Conservation (phyloP, 257 asterid species). For the Solanum lycopersicoides region DNA sequence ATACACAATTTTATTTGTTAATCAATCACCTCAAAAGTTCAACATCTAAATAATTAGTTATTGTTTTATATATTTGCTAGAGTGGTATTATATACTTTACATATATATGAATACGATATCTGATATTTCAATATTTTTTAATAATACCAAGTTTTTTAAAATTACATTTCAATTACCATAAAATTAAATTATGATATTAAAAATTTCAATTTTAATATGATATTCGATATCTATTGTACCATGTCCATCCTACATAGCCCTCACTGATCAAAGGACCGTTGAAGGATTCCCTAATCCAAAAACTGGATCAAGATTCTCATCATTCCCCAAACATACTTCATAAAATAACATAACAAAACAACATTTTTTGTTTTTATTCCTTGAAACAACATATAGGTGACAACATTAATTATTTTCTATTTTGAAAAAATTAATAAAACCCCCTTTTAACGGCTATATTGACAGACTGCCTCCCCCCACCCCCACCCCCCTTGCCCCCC, state of each 20-base stretch:
- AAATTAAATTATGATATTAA: too few relatives aligned
- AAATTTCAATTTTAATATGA: too few relatives aligned
- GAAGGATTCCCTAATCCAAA: slow-evolving; percentile 21
- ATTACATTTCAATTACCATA: too few relatives aligned
- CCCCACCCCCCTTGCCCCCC: slow-evolving; percentile 13
- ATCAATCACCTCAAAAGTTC: too few relatives aligned
- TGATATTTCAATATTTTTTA: too few relatives aligned
- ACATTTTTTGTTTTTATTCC: background rate
- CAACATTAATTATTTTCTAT: slow-evolving; percentile 10
- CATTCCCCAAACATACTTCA: background rate
- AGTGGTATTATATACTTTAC: too few relatives aligned
- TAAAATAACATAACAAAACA: background rate
- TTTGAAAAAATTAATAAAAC: background rate
- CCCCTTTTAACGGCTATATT: slow-evolving; percentile 50
- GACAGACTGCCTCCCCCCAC: slow-evolving; percentile 2
- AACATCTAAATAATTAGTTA: too few relatives aligned
- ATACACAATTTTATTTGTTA: too few relatives aligned
- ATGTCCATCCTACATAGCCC: background rate
- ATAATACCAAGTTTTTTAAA: too few relatives aligned
- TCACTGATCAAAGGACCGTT: slow-evolving; percentile 16
- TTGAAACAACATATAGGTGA: slow-evolving; percentile 3
- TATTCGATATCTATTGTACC: too few relatives aligned
- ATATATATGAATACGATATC: too few relatives aligned
- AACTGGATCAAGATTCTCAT: slow-evolving; percentile 30
- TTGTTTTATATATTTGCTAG: too few relatives aligned